Evolutionary conservation across 108 stramenopile species (phyloP).

Genomic region (Nitzschia putrida): DNA sequence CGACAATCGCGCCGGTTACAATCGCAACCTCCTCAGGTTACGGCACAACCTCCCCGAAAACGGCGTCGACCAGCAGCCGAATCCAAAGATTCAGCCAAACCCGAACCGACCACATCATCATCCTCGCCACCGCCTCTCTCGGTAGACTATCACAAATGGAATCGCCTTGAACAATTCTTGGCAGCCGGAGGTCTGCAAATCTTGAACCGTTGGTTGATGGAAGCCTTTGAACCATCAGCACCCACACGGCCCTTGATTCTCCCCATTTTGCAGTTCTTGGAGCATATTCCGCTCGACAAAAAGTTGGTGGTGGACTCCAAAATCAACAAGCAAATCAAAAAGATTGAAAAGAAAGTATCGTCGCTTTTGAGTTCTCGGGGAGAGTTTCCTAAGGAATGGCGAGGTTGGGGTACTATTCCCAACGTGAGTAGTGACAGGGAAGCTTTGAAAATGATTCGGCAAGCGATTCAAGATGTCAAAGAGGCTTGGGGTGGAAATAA

Average conservation of each 20-base stretch:
- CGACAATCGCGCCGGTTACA: too few species aligned
- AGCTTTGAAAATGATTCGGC: conserved; percentile 31
- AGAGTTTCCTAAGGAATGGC: conserved; percentile 2
- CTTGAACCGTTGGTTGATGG: conserved; percentile 54
- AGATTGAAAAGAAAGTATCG: conserved; percentile 46
- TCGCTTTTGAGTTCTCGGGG: conserved; percentile 11
- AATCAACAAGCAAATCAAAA: conserved; percentile 58
- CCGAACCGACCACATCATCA: neutral
- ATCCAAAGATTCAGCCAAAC: neutral
- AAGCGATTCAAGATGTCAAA: conserved; percentile 43
- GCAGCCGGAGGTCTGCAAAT: conserved; percentile 53
- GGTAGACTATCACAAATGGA: conserved; percentile 10
- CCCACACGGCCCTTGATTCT: conserved; percentile 44
- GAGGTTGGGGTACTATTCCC: conserved; percentile 24
- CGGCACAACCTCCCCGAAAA: too few species aligned
- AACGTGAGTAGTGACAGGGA: neutral
- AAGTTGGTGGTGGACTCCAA: conserved; percentile 49
- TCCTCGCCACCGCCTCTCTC: neutral
- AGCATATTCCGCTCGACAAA: conserved; percentile 53
- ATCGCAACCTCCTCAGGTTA: too few species aligned
- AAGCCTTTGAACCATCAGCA: conserved; percentile 20
- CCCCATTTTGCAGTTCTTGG: conserved; percentile 40
- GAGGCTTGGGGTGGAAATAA: conserved; percentile 41
- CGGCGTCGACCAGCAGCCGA: neutral
- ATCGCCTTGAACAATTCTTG: conserved; percentile 40